Percentiles rank a stretch among this genome's conserved stretches.
Conservation (phyloP, 768 basidiomycete genomes). For the Boletellus emodensis region DNA sequence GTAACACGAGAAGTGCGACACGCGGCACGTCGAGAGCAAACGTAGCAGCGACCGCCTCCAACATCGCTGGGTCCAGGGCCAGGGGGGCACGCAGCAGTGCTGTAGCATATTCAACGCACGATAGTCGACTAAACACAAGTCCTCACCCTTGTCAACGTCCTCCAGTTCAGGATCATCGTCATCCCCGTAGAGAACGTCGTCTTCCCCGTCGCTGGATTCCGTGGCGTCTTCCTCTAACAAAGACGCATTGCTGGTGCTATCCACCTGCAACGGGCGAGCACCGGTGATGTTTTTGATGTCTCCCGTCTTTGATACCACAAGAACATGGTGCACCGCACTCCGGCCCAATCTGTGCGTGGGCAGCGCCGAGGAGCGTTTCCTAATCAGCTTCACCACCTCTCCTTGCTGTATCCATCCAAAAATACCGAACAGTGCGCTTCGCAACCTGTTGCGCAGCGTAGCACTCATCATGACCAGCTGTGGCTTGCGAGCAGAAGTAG, state of each 20-base stretch:
- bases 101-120: slow-evolving; percentile 23
- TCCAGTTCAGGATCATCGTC: slow-evolving; percentile 18
- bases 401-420: slow-evolving; percentile 56
- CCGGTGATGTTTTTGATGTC: slow-evolving; percentile 52
- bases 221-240: background rate
- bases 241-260: background rate
- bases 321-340: slow-evolving; percentile 47
- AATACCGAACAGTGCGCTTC: slow-evolving; percentile 40
- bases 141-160: slow-evolving; percentile 23
- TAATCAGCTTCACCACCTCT: slow-evolving; percentile 31
- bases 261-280: slow-evolving; percentile 28
- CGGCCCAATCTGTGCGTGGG: slow-evolving; percentile 27
- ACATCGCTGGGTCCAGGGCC: slow-evolving; percentile 48
- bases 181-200: slow-evolving; percentile 23
- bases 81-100: slow-evolving; percentile 45
- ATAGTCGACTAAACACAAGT: background rate
- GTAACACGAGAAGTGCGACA: slow-evolving; percentile 64
- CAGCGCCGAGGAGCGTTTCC: slow-evolving; percentile 22
- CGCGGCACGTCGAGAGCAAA: slow-evolving; percentile 74
- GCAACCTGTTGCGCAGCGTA: slow-evolving; percentile 52
- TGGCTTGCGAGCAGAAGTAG: slow-evolving; percentile 31
- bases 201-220: slow-evolving; percentile 5
- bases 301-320: slow-evolving; percentile 56
- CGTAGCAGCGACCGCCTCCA: slow-evolving; percentile 67
- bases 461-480: slow-evolving; percentile 72